phyloP scores from a whole-genome alignment of 179 eudicot species.

The Actinidia arguta region DNA sequence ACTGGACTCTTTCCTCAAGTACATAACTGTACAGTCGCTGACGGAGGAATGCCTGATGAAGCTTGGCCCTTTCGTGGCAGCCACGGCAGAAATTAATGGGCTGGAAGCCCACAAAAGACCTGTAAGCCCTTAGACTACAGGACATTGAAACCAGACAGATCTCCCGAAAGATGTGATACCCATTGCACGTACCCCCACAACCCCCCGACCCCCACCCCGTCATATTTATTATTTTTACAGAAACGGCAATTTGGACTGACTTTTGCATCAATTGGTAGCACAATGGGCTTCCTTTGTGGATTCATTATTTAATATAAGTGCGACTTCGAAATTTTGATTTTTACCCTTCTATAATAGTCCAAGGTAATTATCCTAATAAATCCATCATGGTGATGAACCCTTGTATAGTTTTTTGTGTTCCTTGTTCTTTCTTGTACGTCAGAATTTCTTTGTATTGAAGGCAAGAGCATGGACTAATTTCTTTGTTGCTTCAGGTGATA shows the following conservation, averaged over 20 bases:
- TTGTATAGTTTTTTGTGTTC: no score
- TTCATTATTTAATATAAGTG: no score
- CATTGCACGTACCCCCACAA: no score
- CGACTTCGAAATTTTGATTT: no score
- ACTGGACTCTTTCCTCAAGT: conserved; percentile 90
- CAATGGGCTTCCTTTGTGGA: no score
- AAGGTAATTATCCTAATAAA: no score
- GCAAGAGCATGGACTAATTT: no score
- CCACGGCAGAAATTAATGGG: conserved; percentile 97
- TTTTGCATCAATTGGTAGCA: neutral
- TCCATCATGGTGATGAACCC: no score
- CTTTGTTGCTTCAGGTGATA: no score
- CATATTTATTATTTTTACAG: neutral
- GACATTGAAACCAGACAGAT: conserved; percentile 68
- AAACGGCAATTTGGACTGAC: neutral
- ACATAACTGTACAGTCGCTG: conserved; percentile 93
- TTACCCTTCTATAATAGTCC: no score
- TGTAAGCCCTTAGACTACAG: conserved; percentile 87
- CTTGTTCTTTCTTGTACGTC: no score
- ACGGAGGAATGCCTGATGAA: conserved; percentile 91
- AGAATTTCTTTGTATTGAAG: no score
- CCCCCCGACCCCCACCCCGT: neutral
- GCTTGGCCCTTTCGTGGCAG: conserved; percentile 91
- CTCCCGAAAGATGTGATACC: conserved; percentile 1
- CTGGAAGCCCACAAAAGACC: conserved; percentile 98